Base-by-base conservation (phyloP, 2,329 filamentous ascomycete species). In the Tolypocladium capitatum region DNA sequence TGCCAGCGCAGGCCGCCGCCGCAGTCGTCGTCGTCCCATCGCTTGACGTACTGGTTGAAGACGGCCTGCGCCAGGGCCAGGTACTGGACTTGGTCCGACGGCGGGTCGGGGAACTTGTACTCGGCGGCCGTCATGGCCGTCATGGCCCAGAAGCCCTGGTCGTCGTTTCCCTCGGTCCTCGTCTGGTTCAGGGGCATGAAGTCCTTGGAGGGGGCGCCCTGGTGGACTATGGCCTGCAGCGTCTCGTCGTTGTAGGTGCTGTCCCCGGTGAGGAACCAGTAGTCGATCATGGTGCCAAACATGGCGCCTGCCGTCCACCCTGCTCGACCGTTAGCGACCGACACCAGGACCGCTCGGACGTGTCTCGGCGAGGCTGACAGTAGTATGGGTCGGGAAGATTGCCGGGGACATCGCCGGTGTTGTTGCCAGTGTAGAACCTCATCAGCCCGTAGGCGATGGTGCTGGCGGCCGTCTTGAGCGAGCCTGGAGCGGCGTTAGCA, bases 101-200 rank as follows among this genome's bases (percentile, higher is more conserved):
- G 73, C 5, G 84, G 82, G 56, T 88, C 75, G 2, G 83, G 82
- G 57, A 84, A 91, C 52, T 80, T 81, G 57, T 82, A 78, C 65
- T 94, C 87, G 34, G 84, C 83, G 2, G 87, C 87, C 10, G 78
- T 76, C 72, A 94, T 84, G 51, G 83, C 84, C 1, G 86, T 79
- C 70, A 92, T 75, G n/a, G 78, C 85, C 87, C 87, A 94, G 66
- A 92, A 91, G 6, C 84, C 82, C 63, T 87, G 84, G 56, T 87
- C 84, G 53, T 88, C 84, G 64, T 86, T 87, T 53, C 83, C 83
- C 51, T 75, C 64, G 2, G 73, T 74, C 43, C 68, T 63, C 7
- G 78, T 80, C 62, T 82, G 79, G 62, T 83, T 83, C n/a, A 62
- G 58, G 3, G 83, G 83, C 80, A 84, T 82, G 60, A 73, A 84